phyloP scores from a whole-genome alignment of 805 yeast species.

The Metahyphopichia silvanorum region DNA sequence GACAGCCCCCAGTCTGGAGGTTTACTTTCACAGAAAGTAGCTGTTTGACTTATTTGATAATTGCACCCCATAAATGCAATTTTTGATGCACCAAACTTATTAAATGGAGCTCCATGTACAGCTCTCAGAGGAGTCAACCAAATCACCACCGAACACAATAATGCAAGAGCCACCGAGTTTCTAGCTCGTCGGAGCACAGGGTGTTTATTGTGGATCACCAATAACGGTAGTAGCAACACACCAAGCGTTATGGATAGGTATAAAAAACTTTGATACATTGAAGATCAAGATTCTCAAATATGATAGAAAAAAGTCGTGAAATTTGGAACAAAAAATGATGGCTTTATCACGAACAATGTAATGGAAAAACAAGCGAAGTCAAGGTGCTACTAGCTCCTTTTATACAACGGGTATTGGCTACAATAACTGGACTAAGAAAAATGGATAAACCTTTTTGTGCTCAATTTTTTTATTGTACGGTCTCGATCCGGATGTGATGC shows the following conservation, averaged over 20 bases:
- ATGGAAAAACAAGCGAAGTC: neutral
- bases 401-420: too few relatives aligned
- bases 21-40: constrained; percentile 18
- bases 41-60: constrained; percentile 16
- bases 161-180: neutral
- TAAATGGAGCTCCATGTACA: constrained; percentile 27
- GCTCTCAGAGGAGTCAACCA: constrained; percentile 25
- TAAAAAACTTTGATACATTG: constrained; percentile 15
- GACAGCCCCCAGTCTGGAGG: constrained; percentile 2
- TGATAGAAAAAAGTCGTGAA: neutral
- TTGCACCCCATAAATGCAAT: constrained; percentile 31
- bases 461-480: too few relatives aligned
- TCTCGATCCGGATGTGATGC: too few relatives aligned
- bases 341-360: neutral
- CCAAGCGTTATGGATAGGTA: constrained; percentile 11
- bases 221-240: constrained; percentile 13
- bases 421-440: too few relatives aligned
- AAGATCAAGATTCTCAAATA: neutral
- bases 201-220: constrained; percentile 4
- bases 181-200: constrained; percentile 1
- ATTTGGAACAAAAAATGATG: neutral
- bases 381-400: neutral
- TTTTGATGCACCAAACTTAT: constrained; percentile 21
- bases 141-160: constrained; percentile 8
- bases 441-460: too few relatives aligned